These are phyloP conservation scores for Schoenoplectus tabernaemontani DNA, from an alignment of 202 grass and related monocot genomes.

Conservation along the genomic window DNA sequence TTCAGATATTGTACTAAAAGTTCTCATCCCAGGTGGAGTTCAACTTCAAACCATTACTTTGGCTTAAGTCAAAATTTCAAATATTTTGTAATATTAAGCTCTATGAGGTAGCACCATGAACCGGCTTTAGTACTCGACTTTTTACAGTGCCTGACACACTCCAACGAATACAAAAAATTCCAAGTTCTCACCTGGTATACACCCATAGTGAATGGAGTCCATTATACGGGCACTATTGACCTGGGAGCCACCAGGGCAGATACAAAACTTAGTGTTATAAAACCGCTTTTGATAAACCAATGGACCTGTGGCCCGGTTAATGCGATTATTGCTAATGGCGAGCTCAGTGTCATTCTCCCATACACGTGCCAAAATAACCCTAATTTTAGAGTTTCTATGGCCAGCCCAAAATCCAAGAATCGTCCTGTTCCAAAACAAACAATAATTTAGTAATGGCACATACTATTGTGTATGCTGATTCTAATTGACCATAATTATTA, in stretches of 20 bases:
- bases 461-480: neutral
- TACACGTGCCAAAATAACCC: slow-evolving; percentile 77
- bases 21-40: neutral
- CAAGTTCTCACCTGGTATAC: slow-evolving; percentile 57
- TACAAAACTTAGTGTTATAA: slow-evolving; percentile 93
- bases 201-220: slow-evolving; percentile 97
- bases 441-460: slow-evolving; percentile 6
- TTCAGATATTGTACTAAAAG: neutral
- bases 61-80: neutral
- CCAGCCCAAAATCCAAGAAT: slow-evolving; percentile 97
- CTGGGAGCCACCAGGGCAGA: slow-evolving; percentile 97
- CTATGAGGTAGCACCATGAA: neutral
- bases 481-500: neutral
- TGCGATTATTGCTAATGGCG: slow-evolving; percentile 85
- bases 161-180: neutral
- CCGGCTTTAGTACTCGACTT: slow-evolving; percentile 15
- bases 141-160: slow-evolving; percentile 27
- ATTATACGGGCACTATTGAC: slow-evolving; percentile 93
- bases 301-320: slow-evolving; percentile 78
- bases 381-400: slow-evolving; percentile 95
- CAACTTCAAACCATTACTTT: neutral
- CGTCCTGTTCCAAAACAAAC: slow-evolving; percentile 39
- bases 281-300: slow-evolving; percentile 88
- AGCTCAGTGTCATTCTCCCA: slow-evolving; percentile 99
- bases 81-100: neutral